Base-by-base conservation (phyloP, 257 asterid species). In the Mitragyna speciosa region DNA sequence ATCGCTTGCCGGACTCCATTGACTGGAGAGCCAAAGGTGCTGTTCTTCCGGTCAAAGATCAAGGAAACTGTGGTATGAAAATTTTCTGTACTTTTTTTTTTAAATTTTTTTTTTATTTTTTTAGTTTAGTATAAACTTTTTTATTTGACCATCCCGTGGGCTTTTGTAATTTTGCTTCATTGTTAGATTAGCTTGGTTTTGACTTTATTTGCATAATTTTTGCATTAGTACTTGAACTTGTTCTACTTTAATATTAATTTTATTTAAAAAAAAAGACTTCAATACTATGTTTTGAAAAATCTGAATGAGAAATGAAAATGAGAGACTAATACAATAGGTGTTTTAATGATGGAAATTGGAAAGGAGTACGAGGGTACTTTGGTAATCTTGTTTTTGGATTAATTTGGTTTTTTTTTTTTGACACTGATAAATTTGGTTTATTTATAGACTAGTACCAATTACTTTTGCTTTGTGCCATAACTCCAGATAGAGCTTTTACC, bases 11-110 rank as follows among this genome's bases (percentile, higher is more conserved):
- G 82, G 96, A 88, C 0, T 89, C 96, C n/a, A 30, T 93, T 76
- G 98, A 93, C 83, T 93, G 98, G 98, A 90, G 96, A 77, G 73
- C 79, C 65, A 86, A 89, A 81, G 97, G 96, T 43, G 97, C 96
- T 12, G 96, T 93, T 17, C 85, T 69, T 67, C 83, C 84, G 41
- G 82, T 93, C 82, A 93, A 93, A 76, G 90, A 93, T 84, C 98
- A 93, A 81, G 96, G 97, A 78, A 82, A 89, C 83, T 93, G 98
- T 39, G 98, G 98, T 93, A 86, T 71, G 83, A 17, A 47, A 45
- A 17, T 33, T 31, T 9, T 12, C 22, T 16, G 36, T 70, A 24
- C 6, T 41, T 19, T 31, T 67, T 33, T 52, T 3, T 6, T 69
- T 56, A 61, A 6, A 8, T 24, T 22, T 43, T 73, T 47, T 70